Evolutionary conservation across 805 yeast species (phyloP).

Genomic region (Pichia exigua): DNA sequence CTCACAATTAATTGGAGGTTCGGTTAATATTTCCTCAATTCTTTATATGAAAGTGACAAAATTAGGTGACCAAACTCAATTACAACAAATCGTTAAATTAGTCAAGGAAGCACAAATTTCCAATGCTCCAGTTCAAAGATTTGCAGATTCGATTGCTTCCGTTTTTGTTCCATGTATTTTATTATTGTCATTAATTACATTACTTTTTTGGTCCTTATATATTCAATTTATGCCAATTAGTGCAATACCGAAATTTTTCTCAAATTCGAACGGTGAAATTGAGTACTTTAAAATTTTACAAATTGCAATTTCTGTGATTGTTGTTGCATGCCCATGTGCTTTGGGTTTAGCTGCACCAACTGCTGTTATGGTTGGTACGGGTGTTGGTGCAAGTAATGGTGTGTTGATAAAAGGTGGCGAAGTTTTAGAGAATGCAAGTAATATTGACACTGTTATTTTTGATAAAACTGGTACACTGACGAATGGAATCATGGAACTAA

Average conservation of each 20-base stretch:
- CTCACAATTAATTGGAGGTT: conserved; percentile 76
- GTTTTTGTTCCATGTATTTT: conserved; percentile 77
- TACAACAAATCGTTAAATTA: conserved; percentile 76
- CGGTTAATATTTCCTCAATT: conserved; percentile 73
- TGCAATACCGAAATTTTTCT: conserved; percentile 23
- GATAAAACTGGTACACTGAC: conserved; percentile 97
- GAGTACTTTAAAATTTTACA: conserved; percentile 37
- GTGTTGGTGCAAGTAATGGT: conserved; percentile 87
- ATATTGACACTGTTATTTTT: conserved; percentile 61
- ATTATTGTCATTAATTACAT: conserved; percentile 53
- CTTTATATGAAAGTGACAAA: conserved; percentile 59
- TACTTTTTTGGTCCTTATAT: conserved; percentile 50
- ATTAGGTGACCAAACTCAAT: conserved; percentile 78
- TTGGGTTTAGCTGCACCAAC: conserved; percentile 97
- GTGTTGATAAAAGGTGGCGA: conserved; percentile 92
- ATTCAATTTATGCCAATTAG: conserved; percentile 16
- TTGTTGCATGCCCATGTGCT: conserved; percentile 99
- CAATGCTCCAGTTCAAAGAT: conserved; percentile 85
- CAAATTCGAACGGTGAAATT: conserved; percentile 16
- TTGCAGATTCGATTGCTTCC: conserved; percentile 79
- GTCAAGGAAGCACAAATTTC: conserved; percentile 86
- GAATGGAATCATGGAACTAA: conserved; percentile 61
- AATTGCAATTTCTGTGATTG: conserved; percentile 83
- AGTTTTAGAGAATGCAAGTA: conserved; percentile 64
- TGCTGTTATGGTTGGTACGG: conserved; percentile 98